These are phyloP conservation scores for Rhodotorula sp. DNA, from an alignment of 1,284 basidiomycete species.

Conservation along the genomic window DNA sequence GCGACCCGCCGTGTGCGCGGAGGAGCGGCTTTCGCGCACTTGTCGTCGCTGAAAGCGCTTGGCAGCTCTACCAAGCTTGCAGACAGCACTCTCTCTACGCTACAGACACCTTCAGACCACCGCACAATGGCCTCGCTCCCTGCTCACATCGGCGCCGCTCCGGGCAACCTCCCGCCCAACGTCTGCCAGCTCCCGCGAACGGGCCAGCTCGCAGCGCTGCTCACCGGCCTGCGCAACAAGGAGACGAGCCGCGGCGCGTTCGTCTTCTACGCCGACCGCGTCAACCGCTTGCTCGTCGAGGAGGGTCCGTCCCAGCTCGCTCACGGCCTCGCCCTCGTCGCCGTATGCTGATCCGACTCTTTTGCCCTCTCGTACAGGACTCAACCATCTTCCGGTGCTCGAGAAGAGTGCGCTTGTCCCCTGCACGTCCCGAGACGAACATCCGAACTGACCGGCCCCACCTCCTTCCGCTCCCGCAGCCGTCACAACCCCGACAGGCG, in stretches of 20 bases:
- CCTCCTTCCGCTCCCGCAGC: conserved; percentile 39
- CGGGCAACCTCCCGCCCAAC: conserved; percentile 62
- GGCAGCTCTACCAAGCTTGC: not conserved
- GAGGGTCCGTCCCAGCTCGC: conserved; percentile 54
- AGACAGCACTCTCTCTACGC: not conserved
- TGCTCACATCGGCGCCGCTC: conserved; percentile 9
- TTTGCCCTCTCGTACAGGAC: conserved; percentile 57
- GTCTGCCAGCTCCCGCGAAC: conserved; percentile 85
- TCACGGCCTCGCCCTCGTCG: not conserved
- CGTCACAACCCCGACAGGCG: conserved; percentile 71
- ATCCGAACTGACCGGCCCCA: not conserved
- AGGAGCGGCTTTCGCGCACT: not conserved
- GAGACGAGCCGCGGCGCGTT: conserved; percentile 75
- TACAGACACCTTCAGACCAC: not conserved
- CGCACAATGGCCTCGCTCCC: conserved; percentile 4
- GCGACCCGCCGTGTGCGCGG: not conserved
- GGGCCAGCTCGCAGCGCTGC: conserved; percentile 85
- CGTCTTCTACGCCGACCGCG: conserved; percentile 83
- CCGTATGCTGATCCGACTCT: not conserved
- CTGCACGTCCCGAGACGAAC: not conserved
- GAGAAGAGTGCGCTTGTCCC: conserved; percentile 59
- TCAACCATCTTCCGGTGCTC: conserved; percentile 92
- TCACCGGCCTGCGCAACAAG: conserved; percentile 76
- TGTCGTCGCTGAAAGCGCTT: not conserved
- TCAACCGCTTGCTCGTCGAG: conserved; percentile 63